Evolutionary conservation across 1,139 yeast species (phyloP), one percentile per base, ranked within the genome.

Genomic region (Geotrichum restrictum): DNA sequence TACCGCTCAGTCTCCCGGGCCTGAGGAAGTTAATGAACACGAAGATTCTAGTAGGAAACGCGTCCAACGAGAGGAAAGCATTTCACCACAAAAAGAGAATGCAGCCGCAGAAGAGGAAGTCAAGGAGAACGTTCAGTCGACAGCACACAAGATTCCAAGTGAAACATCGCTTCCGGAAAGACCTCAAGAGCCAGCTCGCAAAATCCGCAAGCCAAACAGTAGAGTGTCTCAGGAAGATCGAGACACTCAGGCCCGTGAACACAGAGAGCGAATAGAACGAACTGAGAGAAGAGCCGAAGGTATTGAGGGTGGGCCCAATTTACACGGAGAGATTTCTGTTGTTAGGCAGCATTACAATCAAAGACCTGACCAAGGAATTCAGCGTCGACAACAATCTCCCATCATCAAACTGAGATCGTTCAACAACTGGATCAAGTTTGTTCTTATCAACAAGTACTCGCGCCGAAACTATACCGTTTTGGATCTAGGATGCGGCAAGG

Each of bases 401-500:
- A 93, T 93, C 63, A 83, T 86, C 69, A 85, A 86, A 64, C 74
- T 94, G 57, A 76, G 97, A 56, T 85, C 86, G 61, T 94, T 89
- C 75, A 94, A 93, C 68, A 94, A 93, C 66, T 88, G 93, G 59
- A 85, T 93, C 64, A 93, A 93, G 68, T 86, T 88, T 63, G 86
- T 89, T 62, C 71, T 93, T n/a, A 80, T 93, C 52, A 84, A 85
- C 51, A 83, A 83, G 60, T 82, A 76, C 68, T 81, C 83, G 1
- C 51, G 54, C 7, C 63, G 50, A 22, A 73, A 73, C 7, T 73
- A 76, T 1, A 79, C 78, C 33, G 88, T 86, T 1, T 72, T 93
- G 38, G 99, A 93, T 64, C 70, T 93, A 52, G 96, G 97, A 21
- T 93, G 98, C 69, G 99, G 99, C 14, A 94, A 93, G 68, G 99